Conservation (phyloP, 306 rosid species). For the Echinosophora koreensis region DNA sequence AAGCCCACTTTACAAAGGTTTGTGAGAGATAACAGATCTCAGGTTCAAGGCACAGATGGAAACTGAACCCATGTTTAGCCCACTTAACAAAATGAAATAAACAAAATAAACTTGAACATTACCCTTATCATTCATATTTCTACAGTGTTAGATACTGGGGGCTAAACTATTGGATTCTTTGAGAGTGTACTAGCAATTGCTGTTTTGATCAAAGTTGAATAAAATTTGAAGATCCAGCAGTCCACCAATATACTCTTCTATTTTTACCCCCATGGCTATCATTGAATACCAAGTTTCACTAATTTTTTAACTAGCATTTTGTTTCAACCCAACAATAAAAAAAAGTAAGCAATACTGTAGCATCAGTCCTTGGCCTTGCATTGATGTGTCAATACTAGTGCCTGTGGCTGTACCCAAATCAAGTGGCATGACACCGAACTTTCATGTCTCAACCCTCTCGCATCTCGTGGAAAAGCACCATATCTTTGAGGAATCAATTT, state of each 20-base stretch:
- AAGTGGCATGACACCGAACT: conserved; percentile 36
- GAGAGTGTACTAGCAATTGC: not conserved
- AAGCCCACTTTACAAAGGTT: conserved; percentile 35
- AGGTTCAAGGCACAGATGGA: not conserved
- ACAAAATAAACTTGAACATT: not conserved
- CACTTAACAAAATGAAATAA: conserved; percentile 4
- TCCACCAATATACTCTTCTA: not conserved
- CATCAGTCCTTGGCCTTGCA: not conserved
- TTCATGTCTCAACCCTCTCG: conserved; percentile 11
- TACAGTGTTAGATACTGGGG: not conserved
- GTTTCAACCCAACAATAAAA: not conserved
- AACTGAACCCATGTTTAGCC: conserved; percentile 5
- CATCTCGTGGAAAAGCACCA: conserved; percentile 40
- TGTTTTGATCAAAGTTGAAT: not conserved
- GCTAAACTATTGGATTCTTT: not conserved
- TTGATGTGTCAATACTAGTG: conserved; percentile 12
- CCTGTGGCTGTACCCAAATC: conserved; percentile 16
- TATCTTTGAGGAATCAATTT: conserved; percentile 35
- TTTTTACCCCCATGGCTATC: not conserved
- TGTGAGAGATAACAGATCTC: not conserved
- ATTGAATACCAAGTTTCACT: not conserved
- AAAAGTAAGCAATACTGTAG: not conserved
- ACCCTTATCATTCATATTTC: not conserved
- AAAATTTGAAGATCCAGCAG: not conserved
- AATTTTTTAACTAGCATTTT: not conserved